Evolutionary conservation across 306 rosid genomes (phyloP).

Genomic region (Begonia masoniana): DNA sequence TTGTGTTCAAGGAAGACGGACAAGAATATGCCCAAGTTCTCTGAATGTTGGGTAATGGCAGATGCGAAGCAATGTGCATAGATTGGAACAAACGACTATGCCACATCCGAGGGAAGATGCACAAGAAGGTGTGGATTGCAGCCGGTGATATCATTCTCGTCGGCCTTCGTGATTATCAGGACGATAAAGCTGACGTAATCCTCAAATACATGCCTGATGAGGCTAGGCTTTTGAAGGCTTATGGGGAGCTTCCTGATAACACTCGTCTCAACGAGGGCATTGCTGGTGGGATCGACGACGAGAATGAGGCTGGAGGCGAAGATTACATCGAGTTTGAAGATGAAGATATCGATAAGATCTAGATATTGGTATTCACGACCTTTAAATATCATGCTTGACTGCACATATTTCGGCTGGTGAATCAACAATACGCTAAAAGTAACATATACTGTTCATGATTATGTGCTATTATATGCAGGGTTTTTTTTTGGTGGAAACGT

Average conservation of each 20-base stretch:
- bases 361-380: neutral
- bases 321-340: conserved; percentile 15
- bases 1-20: conserved; percentile 17
- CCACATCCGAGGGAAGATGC: conserved; percentile 18
- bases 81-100: conserved; percentile 14
- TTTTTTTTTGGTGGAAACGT: too few species aligned
- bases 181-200: conserved; percentile 14
- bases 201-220: conserved; percentile 19
- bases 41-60: conserved; percentile 11
- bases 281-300: conserved; percentile 7
- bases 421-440: too few species aligned
- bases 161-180: conserved; percentile 15
- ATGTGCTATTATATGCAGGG: too few species aligned
- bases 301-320: conserved; percentile 12
- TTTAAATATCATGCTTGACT: too few species aligned
- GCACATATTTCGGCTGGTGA: too few species aligned
- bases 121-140: conserved; percentile 17
- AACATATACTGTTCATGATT: too few species aligned
- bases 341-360: conserved; percentile 13
- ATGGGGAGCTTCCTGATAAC: conserved; percentile 17
- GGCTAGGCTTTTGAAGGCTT: conserved; percentile 15
- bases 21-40: conserved; percentile 17
- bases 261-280: conserved; percentile 12
- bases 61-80: conserved; percentile 11
- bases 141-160: conserved; percentile 16